Evolutionary conservation across 495 filamentous ascomycete species (phyloP), one percentile per base, ranked within the genome.

Genomic region (Tricharina praecox): DNA sequence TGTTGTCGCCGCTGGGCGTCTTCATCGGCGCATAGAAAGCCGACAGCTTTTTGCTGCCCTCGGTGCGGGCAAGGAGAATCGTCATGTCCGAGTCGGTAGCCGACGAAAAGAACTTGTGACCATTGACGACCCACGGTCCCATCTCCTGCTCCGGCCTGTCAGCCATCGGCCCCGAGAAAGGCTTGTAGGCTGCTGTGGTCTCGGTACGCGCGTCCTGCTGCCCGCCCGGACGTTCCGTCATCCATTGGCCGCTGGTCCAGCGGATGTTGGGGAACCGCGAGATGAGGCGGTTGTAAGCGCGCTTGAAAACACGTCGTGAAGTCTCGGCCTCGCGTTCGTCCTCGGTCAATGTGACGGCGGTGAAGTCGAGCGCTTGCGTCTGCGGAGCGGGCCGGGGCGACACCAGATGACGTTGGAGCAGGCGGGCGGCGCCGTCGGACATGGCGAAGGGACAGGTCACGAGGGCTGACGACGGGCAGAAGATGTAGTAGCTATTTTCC

Each of bases 181-280:
- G 50, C 1, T 45, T 50, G 49, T 52, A 60, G 49, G 61, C 71
- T 25, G 69, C 82, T 50, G 69, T 62, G 1, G 81, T 87, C 59
- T 87, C 81, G 0, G 77, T 82, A 37, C 68, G 71, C 4, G 74
- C 74, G 2, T 85, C 77, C 51, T 88, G 82, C 50, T 75, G 80
- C 1, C 81, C 81, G 5, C 81, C 81, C 0, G 70, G 63, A n/a
- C 81, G 70, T 53, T 86, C 81, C 0, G 82, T 86, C 82, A 87
- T 87, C 82, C 82, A 88, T 57, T 87, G 82, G 0, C 82, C 81
- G 24, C 71, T 77, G 3, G 81, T 85, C 81, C 81, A 85, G 13
- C 72, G 69, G n/a, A 63, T 49, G 5, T 58, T 49, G 2, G 77
- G 68, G 48, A 81, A 70, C 4, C 75, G 68, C 3, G 74, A 75